These are phyloP conservation scores for Pisolithus thermaeus DNA, from an alignment of 1,284 basidiomycete species.

Conservation along the genomic window DNA sequence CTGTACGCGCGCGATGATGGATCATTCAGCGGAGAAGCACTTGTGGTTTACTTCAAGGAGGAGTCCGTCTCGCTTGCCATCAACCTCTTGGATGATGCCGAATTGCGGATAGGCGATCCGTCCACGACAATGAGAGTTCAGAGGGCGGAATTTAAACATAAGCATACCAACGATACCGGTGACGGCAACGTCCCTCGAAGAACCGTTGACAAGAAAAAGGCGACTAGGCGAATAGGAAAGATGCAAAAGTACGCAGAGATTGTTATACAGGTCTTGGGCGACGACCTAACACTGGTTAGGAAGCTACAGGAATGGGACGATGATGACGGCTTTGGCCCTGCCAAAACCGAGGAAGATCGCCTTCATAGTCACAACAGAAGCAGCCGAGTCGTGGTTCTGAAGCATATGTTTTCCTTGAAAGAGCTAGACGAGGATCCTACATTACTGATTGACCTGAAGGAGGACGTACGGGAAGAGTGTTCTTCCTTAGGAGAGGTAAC, in stretches of 20 bases:
- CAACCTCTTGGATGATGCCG: conserved; percentile 87
- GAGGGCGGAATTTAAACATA: conserved; percentile 81
- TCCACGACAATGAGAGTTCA: conserved; percentile 76
- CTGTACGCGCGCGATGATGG: conserved; percentile 89
- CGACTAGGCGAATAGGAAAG: conserved; percentile 75
- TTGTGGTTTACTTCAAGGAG: conserved; percentile 97
- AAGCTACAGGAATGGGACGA: conserved; percentile 85
- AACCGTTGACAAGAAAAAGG: conserved; percentile 76
- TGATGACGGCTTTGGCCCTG: conserved; percentile 76
- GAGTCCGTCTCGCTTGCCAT: conserved; percentile 88
- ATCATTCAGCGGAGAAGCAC: conserved; percentile 90
- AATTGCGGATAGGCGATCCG: conserved; percentile 78
- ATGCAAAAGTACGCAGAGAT: conserved; percentile 78
- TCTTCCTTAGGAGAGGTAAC: conserved; percentile 91
- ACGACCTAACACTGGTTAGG: conserved; percentile 32
- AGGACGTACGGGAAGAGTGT: conserved; percentile 95
- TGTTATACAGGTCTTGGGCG: background rate
- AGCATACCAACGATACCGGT: conserved; percentile 33
- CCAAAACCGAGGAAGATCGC: conserved; percentile 49
- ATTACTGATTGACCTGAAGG: conserved; percentile 88
- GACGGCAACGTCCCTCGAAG: conserved; percentile 43
- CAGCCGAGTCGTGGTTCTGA: conserved; percentile 83
- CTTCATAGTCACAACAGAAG: conserved; percentile 45
- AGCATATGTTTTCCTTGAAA: conserved; percentile 89
- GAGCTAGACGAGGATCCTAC: conserved; percentile 87